Percentiles rank a stretch among this genome's conserved stretches.
phyloP scores from a whole-genome alignment of 179 eudicot genomes.

The Gypsophila paniculata region DNA sequence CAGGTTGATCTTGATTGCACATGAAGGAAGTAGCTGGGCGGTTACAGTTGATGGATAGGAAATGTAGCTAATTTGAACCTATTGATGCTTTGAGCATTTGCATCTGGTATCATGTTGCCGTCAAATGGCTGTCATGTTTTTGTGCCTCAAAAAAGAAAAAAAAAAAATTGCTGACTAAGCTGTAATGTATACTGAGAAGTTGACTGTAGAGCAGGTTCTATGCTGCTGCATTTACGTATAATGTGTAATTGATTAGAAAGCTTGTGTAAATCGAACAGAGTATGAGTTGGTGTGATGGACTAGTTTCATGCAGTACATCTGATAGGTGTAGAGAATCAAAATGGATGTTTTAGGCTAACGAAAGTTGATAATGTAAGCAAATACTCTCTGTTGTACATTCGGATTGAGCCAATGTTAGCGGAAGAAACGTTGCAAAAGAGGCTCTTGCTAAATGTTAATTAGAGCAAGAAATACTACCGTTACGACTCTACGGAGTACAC shows the following conservation, averaged over 20 bases:
- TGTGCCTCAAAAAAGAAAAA: neutral
- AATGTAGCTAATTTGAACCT: conserved; percentile 17
- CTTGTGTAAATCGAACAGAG: conserved; percentile 4
- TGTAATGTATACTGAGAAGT: conserved; percentile 30
- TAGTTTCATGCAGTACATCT: neutral
- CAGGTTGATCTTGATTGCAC: conserved; percentile 14
- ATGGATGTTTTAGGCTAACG: too few species aligned
- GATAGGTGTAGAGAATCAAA: too few species aligned
- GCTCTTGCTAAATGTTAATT: too few species aligned
- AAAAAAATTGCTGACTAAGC: conserved; percentile 18
- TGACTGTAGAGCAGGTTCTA: conserved; percentile 16
- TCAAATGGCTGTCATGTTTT: conserved; percentile 23
- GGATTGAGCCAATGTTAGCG: too few species aligned
- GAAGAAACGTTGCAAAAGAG: too few species aligned
- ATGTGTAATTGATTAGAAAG: conserved; percentile 18
- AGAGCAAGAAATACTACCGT: too few species aligned
- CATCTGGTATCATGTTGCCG: conserved; percentile 12
- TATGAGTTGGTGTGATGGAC: conserved; percentile 5
- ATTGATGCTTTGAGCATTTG: conserved; percentile 19
- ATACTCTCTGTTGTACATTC: too few species aligned
- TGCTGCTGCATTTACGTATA: conserved; percentile 15
- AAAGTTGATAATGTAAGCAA: too few species aligned
- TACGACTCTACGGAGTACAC: too few species aligned
- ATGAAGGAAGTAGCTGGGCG: conserved; percentile 15
- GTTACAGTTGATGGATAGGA: conserved; percentile 16